These are phyloP conservation scores for Fusarium sp. DNA, from an alignment of 2,329 filamentous ascomycete genomes.

Conservation along the genomic window DNA sequence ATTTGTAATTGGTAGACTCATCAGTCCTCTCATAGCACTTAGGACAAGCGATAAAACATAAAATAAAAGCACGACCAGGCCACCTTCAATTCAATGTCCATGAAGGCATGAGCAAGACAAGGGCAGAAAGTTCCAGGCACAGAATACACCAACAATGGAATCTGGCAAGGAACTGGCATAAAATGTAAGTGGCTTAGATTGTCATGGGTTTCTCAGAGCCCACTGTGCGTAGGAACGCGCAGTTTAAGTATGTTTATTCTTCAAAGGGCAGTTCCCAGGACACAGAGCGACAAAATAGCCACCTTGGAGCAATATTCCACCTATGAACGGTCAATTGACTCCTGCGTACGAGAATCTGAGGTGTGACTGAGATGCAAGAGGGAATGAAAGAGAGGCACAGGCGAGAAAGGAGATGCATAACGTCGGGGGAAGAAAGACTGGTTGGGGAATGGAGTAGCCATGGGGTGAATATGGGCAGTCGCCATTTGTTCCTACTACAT, in stretches of 20 bases:
- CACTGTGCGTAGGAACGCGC: conserved; percentile 14
- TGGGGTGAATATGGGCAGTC: conserved; percentile 5
- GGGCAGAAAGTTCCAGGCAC: neutral
- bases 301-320: neutral
- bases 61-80: neutral
- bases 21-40: neutral
- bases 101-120: neutral
- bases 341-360: conserved; percentile 3
- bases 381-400: conserved; percentile 10
- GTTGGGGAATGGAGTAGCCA: conserved; percentile 31
- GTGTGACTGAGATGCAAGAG: conserved; percentile 24
- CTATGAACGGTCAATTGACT: neutral
- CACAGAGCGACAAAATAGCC: neutral
- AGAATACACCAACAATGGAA: neutral
- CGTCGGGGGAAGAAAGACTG: conserved; percentile 26
- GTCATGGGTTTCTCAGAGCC: neutral
- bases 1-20: neutral
- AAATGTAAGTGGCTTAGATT: neutral
- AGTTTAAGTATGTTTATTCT: neutral
- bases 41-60: neutral
- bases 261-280: conserved; percentile 8
- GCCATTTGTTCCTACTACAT: neutral
- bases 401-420: conserved; percentile 34
- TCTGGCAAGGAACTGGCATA: neutral
- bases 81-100: neutral